These are phyloP conservation scores for Malassezia caprae DNA, from an alignment of 1,284 basidiomycete genomes.

Conservation along the genomic window DNA sequence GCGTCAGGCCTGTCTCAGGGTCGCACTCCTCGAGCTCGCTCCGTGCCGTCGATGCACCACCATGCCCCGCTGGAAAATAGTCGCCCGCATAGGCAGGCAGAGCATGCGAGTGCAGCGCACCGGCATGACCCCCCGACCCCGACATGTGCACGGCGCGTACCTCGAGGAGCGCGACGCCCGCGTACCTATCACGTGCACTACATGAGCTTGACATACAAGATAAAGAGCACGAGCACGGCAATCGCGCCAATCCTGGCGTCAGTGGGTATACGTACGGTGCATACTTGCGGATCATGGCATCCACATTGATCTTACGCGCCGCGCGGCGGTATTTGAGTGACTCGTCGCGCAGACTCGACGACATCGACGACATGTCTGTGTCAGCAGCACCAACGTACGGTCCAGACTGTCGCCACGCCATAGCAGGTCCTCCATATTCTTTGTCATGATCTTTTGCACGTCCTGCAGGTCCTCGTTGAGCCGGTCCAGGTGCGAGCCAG, in stretches of 20 bases:
- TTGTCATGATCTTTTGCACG: slow-evolving; percentile 99
- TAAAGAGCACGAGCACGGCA: slow-evolving; percentile 57
- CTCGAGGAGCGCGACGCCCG: slow-evolving; percentile 1
- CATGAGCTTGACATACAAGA: slow-evolving; percentile 82
- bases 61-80: slow-evolving; percentile 7
- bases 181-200: slow-evolving; percentile 19
- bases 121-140: neutral
- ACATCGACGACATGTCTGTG: slow-evolving; percentile 76
- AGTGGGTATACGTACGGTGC: slow-evolving; percentile 63
- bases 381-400: slow-evolving; percentile 50
- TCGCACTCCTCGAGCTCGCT: neutral
- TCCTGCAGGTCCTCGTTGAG: slow-evolving; percentile 94
- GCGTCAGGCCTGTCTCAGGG: slow-evolving; percentile 10
- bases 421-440: slow-evolving; percentile 98
- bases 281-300: slow-evolving; percentile 88
- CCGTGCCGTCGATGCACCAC: neutral
- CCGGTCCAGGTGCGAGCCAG: slow-evolving; percentile 62
- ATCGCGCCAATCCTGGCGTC: slow-evolving; percentile 34
- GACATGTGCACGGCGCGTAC: neutral
- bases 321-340: slow-evolving; percentile 95
- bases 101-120: neutral
- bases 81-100: neutral
- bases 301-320: slow-evolving; percentile 83
- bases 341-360: slow-evolving; percentile 91
- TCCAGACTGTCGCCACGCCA: slow-evolving; percentile 96